Evolutionary conservation across 1,284 basidiomycete genomes (phyloP).

Genomic region (Prillingera fragicola): DNA sequence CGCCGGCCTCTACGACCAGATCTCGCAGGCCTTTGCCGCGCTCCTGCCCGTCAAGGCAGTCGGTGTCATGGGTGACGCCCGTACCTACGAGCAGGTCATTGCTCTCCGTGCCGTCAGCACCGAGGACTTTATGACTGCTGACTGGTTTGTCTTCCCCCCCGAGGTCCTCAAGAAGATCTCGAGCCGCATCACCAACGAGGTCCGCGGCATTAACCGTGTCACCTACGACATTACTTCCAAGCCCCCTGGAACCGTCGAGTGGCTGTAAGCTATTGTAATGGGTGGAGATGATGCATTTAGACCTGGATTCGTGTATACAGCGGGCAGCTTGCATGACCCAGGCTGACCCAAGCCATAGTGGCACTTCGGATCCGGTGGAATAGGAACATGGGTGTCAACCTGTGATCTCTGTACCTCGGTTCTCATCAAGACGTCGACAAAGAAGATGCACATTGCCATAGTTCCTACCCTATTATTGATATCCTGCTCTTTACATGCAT

Average conservation of each 20-base stretch:
- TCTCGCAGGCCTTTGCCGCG: constrained; percentile 96
- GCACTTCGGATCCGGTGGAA: too few species aligned
- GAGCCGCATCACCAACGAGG: constrained; percentile 97
- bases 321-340: too few species aligned
- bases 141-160: constrained; percentile 95
- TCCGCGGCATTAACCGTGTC: constrained; percentile 79
- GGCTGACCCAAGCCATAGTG: too few species aligned
- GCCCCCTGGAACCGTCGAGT: constrained; percentile 68
- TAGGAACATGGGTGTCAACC: too few species aligned
- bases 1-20: constrained; percentile 87
- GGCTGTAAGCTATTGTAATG: constrained; percentile 36
- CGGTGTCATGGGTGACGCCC: constrained; percentile 93
- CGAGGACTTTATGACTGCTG: constrained; percentile 97
- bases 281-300: too few species aligned
- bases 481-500: too few species aligned
- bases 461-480: too few species aligned
- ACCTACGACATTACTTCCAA: constrained; percentile 97
- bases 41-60: constrained; percentile 95
- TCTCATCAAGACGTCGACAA: too few species aligned
- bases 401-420: too few species aligned
- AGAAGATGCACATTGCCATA: too few species aligned
- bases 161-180: constrained; percentile 86
- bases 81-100: constrained; percentile 94
- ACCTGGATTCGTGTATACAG: too few species aligned
- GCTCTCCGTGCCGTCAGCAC: constrained; percentile 84